Conservation (phyloP, 2,329 filamentous ascomycete genomes). For the Neofusicoccum parvum region DNA sequence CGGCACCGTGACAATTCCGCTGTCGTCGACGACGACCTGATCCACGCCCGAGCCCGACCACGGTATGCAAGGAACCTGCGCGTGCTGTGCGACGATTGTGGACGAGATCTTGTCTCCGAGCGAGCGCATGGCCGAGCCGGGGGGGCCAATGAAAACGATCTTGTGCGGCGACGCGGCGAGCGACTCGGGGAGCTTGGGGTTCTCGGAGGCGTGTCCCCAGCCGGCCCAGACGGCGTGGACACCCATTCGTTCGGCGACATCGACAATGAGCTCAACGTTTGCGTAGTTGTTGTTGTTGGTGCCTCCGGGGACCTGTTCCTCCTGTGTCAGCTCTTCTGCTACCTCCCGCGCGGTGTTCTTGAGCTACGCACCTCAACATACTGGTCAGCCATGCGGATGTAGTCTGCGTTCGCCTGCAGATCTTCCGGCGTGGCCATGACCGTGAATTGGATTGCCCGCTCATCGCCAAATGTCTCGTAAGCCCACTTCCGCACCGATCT, state of each 20-base stretch:
- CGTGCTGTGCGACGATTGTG: slow-evolving; percentile 98
- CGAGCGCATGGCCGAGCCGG: slow-evolving; percentile 97
- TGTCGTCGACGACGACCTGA: slow-evolving; percentile 72
- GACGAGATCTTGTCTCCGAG: slow-evolving; percentile 99
- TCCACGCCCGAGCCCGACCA: slow-evolving; percentile 96
- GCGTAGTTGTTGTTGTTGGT: slow-evolving; percentile 99
- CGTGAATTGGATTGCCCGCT: slow-evolving; percentile 97
- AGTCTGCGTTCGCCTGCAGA: slow-evolving; percentile 95
- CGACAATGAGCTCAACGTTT: slow-evolving; percentile 98
- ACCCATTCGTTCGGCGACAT: slow-evolving; percentile 97
- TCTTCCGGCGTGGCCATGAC: slow-evolving; percentile 99
- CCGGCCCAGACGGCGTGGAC: slow-evolving; percentile 99
- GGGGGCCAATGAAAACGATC: slow-evolving; percentile 98
- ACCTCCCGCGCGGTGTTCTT: not conserved
- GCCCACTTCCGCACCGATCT: slow-evolving; percentile 99
- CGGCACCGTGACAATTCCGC: slow-evolving; percentile 89
- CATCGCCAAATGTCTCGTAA: slow-evolving; percentile 98
- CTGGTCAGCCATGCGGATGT: slow-evolving; percentile 99
- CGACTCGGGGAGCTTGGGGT: slow-evolving; percentile 95
- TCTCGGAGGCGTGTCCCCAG: slow-evolving; percentile 99
- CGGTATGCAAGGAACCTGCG: slow-evolving; percentile 94
- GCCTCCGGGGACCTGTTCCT: slow-evolving; percentile 78
- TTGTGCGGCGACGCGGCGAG: slow-evolving; percentile 95
- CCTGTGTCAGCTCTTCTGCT: slow-evolving; percentile 27
- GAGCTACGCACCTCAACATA: slow-evolving; percentile 76